These are phyloP conservation scores for Phylloporus rhodoxanthus DNA, from an alignment of 768 basidiomycete genomes.

Conservation along the genomic window DNA sequence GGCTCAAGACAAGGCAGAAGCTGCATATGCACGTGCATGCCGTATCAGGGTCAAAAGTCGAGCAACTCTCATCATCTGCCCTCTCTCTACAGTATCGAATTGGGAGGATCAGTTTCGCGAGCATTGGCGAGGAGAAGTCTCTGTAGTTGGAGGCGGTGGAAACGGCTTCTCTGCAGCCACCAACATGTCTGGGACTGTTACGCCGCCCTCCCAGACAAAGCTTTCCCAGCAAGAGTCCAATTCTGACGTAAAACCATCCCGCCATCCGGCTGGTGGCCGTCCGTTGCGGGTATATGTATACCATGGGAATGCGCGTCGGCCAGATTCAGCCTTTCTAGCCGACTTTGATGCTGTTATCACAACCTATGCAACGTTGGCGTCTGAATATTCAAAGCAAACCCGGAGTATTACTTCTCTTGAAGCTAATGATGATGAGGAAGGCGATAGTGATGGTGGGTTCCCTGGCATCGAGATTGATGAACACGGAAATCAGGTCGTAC, in stretches of 20 bases:
- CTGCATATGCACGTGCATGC: constrained; percentile 61
- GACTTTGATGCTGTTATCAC: constrained; percentile 98
- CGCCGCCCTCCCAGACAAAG: constrained; percentile 34
- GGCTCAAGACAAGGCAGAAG: constrained; percentile 64
- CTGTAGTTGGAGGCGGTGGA: constrained; percentile 73
- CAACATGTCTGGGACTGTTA: constrained; percentile 32
- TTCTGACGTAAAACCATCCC: constrained; percentile 23
- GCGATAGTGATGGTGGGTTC: constrained; percentile 57
- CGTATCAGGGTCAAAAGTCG: constrained; percentile 79
- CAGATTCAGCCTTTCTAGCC: constrained; percentile 81
- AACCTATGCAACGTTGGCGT: constrained; percentile 91
- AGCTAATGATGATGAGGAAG: constrained; percentile 64
- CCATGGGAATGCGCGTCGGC: constrained; percentile 84
- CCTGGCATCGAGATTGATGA: constrained; percentile 63
- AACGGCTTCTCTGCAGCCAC: constrained; percentile 28
- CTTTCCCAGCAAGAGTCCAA: constrained; percentile 25
- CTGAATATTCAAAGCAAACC: constrained; percentile 88
- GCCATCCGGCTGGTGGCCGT: constrained; percentile 42
- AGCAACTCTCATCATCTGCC: constrained; percentile 94
- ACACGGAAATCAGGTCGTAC: constrained; percentile 55
- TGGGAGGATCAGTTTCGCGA: constrained; percentile 99
- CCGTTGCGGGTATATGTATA: constrained; percentile 88
- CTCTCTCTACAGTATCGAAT: constrained; percentile 92
- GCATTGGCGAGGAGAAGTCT: constrained; percentile 89
- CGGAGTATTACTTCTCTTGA: constrained; percentile 54